Percentiles rank a stretch among this genome's conserved stretches.
These are phyloP conservation scores for Leptographium flavum DNA, from an alignment of 2,329 filamentous ascomycete species.

Conservation along the genomic window DNA sequence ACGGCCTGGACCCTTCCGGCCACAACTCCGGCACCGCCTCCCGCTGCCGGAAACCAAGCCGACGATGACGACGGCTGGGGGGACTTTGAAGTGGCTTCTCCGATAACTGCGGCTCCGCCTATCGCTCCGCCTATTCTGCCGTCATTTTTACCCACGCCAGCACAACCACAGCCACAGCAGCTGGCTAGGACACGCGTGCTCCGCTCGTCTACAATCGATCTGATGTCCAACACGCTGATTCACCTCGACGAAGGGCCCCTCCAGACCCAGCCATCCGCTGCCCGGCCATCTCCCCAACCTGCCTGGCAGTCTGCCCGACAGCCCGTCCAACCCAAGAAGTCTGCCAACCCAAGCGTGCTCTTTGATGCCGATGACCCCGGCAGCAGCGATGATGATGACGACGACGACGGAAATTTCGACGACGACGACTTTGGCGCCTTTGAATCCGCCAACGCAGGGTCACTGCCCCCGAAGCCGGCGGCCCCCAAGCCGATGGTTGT, in stretches of 20 bases:
- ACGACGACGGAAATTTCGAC: conserved; percentile 13
- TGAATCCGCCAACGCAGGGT: conserved; percentile 12
- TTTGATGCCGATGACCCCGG: conserved; percentile 46
- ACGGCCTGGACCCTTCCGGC: conserved; percentile 7
- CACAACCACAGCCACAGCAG: conserved; percentile 7
- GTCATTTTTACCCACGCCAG: not conserved
- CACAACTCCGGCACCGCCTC: not conserved
- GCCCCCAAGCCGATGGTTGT: not conserved
- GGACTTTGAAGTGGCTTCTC: conserved; percentile 50
- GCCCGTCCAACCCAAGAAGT: conserved; percentile 10
- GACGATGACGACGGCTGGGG: conserved; percentile 45
- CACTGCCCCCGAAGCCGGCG: conserved; percentile 3
- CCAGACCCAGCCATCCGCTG: not conserved
- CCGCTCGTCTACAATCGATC: conserved; percentile 36
- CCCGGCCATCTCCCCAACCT: not conserved
- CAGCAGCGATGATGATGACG: conserved; percentile 17
- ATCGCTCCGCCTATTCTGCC: too few relatives aligned
- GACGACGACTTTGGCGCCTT: conserved; percentile 16
- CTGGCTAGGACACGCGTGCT: conserved; percentile 19
- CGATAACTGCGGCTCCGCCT: conserved; percentile 18
- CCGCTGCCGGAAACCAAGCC: not conserved
- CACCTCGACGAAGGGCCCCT: conserved; percentile 16
- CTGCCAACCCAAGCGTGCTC: conserved; percentile 38
- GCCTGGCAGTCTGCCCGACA: not conserved
- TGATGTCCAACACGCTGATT: conserved; percentile 38